Conservation (phyloP, 345 rosid species). For the Clarkia xantiana region DNA sequence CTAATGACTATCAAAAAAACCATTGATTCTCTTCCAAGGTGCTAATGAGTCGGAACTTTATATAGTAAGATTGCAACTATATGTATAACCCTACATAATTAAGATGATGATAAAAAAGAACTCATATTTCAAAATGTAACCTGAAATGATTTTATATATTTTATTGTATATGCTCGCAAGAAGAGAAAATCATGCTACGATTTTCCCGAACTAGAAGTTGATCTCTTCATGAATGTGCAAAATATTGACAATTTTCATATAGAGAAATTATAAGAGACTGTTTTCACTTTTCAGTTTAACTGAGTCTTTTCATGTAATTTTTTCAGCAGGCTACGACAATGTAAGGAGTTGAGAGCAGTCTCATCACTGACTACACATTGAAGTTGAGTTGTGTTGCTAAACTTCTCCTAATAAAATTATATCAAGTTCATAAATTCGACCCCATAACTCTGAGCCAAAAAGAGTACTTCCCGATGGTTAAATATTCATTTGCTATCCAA, state of each 20-base stretch:
- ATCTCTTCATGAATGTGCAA: conserved; percentile 77
- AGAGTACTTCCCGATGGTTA: too few species aligned
- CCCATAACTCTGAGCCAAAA: too few species aligned
- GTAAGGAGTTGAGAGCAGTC: conserved; percentile 58
- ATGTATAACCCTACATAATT: too few species aligned
- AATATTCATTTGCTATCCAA: too few species aligned
- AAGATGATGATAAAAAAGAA: not conserved
- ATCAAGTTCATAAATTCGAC: too few species aligned
- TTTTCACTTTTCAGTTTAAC: not conserved
- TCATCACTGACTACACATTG: conserved; percentile 77
- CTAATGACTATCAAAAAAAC: conserved; percentile 92
- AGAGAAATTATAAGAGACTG: not conserved
- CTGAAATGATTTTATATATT: too few species aligned
- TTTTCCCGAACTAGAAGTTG: conserved; percentile 74
- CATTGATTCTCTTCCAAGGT: conserved; percentile 80
- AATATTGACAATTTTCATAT: not conserved
- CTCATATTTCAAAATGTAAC: not conserved
- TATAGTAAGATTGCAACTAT: conserved; percentile 29
- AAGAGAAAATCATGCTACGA: conserved; percentile 63
- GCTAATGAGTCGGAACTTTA: conserved; percentile 82
- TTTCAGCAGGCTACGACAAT: conserved; percentile 56
- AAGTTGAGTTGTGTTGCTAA: conserved; percentile 26
- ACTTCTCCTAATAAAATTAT: not conserved
- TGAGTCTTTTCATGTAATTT: not conserved
- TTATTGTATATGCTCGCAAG: conserved; percentile 29